Conservation (phyloP, 2,329 filamentous ascomycete species). For the Beauveria sp. region DNA sequence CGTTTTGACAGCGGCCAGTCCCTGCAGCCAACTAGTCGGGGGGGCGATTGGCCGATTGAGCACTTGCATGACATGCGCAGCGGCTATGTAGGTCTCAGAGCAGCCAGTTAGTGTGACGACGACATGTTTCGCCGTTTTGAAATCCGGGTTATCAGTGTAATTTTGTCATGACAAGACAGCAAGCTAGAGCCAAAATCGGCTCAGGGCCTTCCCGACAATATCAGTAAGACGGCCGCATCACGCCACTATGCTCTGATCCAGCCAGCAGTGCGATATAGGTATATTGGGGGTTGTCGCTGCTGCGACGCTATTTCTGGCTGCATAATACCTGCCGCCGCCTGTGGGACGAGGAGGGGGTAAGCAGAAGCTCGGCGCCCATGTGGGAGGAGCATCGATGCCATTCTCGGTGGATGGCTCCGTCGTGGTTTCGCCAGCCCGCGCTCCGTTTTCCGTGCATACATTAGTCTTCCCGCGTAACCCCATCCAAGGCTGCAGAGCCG, state of each 20-base stretch:
- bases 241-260: not conserved
- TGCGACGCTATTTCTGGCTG: not conserved
- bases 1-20: not conserved
- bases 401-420: slow-evolving; percentile 10
- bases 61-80: slow-evolving; percentile 35
- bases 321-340: not conserved
- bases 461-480: slow-evolving; percentile 12
- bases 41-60: slow-evolving; percentile 25
- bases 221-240: not conserved
- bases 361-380: slow-evolving; percentile 10
- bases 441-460: slow-evolving; percentile 10
- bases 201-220: not conserved
- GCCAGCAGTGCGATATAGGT: not conserved
- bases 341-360: not conserved
- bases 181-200: not conserved
- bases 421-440: slow-evolving; percentile 5
- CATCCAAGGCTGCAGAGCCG: slow-evolving; percentile 9
- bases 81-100: slow-evolving; percentile 31
- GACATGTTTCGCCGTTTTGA: not conserved
- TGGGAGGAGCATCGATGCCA: slow-evolving; percentile 3
- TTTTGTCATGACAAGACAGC: not conserved
- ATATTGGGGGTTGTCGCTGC: not conserved
- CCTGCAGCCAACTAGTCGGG: slow-evolving; percentile 6
- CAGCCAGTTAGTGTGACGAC: slow-evolving; percentile 12
- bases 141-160: not conserved